Conservation (phyloP, 179 eudicot genomes). For the Patellifolia procumbens region DNA sequence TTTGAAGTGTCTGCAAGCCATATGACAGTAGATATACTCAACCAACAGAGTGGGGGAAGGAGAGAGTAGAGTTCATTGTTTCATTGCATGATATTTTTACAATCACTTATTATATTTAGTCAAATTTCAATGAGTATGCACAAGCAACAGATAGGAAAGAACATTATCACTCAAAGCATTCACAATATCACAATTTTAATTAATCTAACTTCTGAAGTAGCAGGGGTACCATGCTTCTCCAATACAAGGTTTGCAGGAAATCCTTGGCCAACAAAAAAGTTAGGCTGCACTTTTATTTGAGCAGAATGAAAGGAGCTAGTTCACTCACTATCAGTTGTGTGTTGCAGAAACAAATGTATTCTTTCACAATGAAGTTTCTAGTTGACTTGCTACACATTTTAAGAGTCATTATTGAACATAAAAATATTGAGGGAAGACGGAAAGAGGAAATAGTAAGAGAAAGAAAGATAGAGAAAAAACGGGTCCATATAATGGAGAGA, state of each 20-base stretch:
- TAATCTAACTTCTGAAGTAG: background rate
- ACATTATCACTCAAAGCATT: background rate
- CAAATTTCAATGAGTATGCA: background rate
- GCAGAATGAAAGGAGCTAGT: background rate
- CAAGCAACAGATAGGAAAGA: background rate
- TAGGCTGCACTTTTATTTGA: background rate
- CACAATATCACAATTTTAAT: background rate
- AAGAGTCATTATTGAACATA: background rate
- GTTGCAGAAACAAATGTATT: background rate
- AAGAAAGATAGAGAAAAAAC: background rate
- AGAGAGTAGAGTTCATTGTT: background rate
- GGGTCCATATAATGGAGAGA: background rate
- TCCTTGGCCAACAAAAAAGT: background rate
- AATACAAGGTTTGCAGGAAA: too few relatives aligned
- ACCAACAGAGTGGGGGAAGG: background rate
- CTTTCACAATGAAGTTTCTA: background rate
- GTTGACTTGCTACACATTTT: background rate
- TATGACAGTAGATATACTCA: conserved; percentile 3
- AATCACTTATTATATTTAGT: background rate
- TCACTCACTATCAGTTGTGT: background rate
- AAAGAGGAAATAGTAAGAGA: background rate
- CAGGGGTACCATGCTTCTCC: background rate
- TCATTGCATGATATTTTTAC: background rate
- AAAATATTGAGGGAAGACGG: background rate
- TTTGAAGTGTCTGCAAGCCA: conserved; percentile 66